phyloP scores from a whole-genome alignment of 2,329 filamentous ascomycete genomes.

The Phialemonium atrogriseum region DNA sequence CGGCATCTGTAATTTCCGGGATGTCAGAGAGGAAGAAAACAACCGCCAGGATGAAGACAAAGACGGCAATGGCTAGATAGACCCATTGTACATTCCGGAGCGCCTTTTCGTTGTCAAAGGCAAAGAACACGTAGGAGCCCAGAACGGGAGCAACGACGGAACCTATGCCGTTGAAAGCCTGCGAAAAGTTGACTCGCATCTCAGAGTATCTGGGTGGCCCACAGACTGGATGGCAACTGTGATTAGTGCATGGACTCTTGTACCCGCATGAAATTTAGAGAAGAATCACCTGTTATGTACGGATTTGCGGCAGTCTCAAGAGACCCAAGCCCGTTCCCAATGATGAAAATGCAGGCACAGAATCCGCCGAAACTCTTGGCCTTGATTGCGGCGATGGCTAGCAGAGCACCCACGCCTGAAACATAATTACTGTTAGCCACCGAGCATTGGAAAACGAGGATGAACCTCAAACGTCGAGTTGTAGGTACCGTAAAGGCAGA shows the following conservation, averaged over 20 bases:
- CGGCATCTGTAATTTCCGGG: constrained; percentile 62
- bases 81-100: constrained; percentile 66
- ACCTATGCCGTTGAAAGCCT: constrained; percentile 67
- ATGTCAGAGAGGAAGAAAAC: constrained; percentile 59
- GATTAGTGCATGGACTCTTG: constrained; percentile 5
- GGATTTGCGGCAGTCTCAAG: constrained; percentile 72
- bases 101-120: constrained; percentile 43
- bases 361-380: constrained; percentile 63
- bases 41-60: constrained; percentile 56
- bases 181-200: constrained; percentile 64
- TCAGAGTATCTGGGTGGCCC: constrained; percentile 61
- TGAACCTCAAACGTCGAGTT: constrained; percentile 89
- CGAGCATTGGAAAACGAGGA: too few relatives aligned
- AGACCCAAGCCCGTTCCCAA: constrained; percentile 62
- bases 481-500: constrained; percentile 59
- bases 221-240: constrained; percentile 47
- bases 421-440: constrained; percentile 44
- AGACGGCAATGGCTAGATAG: constrained; percentile 62
- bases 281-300: constrained; percentile 36
- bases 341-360: constrained; percentile 62
- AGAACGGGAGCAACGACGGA: constrained; percentile 64
- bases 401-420: constrained; percentile 42
- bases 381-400: constrained; percentile 46
- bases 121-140: constrained; percentile 65
- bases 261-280: background rate